These are phyloP conservation scores for Micractinium sp. DNA, from an alignment of 139 green algal species.

Conservation along the genomic window DNA sequence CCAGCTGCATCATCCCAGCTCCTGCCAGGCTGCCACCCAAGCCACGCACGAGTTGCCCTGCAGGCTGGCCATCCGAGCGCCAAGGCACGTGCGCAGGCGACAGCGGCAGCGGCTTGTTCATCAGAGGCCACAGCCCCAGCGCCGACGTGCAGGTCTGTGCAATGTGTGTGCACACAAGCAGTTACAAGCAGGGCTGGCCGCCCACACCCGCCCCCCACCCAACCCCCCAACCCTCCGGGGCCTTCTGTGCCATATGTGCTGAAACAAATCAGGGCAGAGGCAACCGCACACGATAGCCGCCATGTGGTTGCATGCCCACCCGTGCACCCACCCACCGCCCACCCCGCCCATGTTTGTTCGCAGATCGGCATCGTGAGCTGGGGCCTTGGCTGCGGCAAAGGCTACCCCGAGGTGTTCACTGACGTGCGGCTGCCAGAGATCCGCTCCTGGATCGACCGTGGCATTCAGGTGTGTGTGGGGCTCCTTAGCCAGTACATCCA, in stretches of 20 bases:
- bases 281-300: too few relatives aligned
- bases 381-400: neutral
- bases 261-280: neutral
- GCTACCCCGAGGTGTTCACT: neutral
- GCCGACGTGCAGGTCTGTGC: neutral
- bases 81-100: neutral
- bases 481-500: neutral
- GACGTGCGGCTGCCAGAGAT: neutral
- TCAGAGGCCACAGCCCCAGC: neutral
- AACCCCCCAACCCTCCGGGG: too few relatives aligned
- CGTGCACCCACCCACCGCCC: neutral
- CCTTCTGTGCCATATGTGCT: neutral
- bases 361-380: neutral
- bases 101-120: neutral
- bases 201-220: too few relatives aligned
- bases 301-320: neutral
- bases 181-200: too few relatives aligned
- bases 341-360: neutral
- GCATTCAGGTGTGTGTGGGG: neutral
- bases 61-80: neutral
- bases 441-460: neutral
- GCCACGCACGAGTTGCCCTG: neutral
- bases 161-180: neutral
- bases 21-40: neutral
- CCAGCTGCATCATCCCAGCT: neutral